phyloP scores from a whole-genome alignment of 495 filamentous ascomycete genomes.

The Clavariopsis aquatica region DNA sequence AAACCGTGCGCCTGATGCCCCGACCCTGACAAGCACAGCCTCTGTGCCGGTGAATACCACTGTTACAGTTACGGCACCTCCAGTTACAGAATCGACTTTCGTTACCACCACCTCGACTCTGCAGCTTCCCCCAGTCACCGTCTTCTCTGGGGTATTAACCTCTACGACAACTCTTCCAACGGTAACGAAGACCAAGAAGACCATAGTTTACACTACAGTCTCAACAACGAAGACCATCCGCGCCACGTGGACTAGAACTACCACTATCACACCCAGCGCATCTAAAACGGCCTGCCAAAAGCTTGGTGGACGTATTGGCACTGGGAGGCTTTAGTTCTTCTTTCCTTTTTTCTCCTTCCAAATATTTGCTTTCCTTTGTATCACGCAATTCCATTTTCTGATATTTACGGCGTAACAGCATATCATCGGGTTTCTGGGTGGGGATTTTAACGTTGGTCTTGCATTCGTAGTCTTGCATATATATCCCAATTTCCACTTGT shows the following conservation, averaged over 20 bases:
- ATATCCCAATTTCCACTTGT: constrained; percentile 5
- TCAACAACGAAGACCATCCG: constrained; percentile 35
- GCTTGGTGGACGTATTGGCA: constrained; percentile 26
- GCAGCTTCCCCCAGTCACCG: constrained; percentile 32
- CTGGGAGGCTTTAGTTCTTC: constrained; percentile 12
- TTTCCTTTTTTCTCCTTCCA: too few species aligned
- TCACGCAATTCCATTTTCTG: not conserved
- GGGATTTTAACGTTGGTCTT: not conserved
- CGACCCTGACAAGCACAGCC: constrained; percentile 31
- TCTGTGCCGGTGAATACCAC: constrained; percentile 25
- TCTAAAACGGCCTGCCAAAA: constrained; percentile 31
- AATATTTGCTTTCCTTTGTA: not conserved
- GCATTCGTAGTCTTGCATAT: not conserved
- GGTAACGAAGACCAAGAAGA: constrained; percentile 30
- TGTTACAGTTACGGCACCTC: constrained; percentile 18
- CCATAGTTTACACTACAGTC: constrained; percentile 32
- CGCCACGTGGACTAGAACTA: constrained; percentile 37
- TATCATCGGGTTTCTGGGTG: not conserved
- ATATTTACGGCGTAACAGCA: not conserved
- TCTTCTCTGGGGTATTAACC: constrained; percentile 38
- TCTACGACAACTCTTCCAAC: constrained; percentile 34
- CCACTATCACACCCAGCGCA: constrained; percentile 35
- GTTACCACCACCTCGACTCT: constrained; percentile 21
- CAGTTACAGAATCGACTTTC: constrained; percentile 23
- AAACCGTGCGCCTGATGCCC: constrained; percentile 35